These are phyloP conservation scores for Calonectria fujianensis DNA, from an alignment of 2,329 filamentous ascomycete genomes.

Conservation along the genomic window DNA sequence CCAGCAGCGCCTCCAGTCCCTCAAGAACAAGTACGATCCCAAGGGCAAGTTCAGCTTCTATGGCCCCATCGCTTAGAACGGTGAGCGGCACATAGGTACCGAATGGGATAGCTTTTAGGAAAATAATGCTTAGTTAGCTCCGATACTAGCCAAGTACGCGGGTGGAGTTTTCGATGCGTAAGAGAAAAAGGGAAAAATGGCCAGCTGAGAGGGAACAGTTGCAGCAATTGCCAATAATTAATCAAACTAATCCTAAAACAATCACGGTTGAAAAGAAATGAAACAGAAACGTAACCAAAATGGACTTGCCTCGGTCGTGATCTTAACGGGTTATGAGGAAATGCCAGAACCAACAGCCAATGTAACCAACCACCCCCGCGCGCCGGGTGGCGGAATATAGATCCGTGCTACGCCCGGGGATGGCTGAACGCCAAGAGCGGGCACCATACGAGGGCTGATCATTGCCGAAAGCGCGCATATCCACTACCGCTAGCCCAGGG, in stretches of 20 bases:
- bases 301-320: background rate
- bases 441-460: background rate
- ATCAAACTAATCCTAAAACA: constrained; percentile 2
- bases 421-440: constrained; percentile 16
- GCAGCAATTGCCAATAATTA: background rate
- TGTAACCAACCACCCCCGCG: background rate
- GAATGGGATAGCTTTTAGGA: background rate
- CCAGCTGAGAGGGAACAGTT: background rate
- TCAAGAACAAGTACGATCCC: constrained; percentile 72
- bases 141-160: background rate
- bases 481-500: background rate
- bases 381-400: constrained; percentile 18
- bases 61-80: constrained; percentile 56
- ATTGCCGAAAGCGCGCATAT: background rate
- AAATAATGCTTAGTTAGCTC: background rate
- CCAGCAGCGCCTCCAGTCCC: constrained; percentile 62
- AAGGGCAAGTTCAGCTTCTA: constrained; percentile 66
- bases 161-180: constrained; percentile 10
- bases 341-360: background rate
- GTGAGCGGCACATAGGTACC: background rate
- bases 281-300: background rate
- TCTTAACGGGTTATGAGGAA: background rate
- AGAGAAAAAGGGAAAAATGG: background rate
- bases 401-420: constrained; percentile 4
- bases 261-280: background rate